Base-by-base conservation (phyloP, 257 asterid species). In the Plantago ovata region DNA sequence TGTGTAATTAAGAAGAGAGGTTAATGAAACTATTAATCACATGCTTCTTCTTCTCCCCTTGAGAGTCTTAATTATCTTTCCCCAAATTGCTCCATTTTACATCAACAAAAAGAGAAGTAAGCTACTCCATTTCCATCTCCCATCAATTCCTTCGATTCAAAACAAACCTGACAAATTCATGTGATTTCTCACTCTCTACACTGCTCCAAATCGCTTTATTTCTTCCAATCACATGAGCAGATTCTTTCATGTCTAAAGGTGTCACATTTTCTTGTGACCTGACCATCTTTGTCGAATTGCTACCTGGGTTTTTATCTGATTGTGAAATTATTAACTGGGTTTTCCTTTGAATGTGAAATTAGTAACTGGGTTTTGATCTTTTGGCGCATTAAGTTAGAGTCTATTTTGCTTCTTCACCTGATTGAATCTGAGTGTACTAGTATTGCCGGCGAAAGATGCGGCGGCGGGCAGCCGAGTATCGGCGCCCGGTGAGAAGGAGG, bases 391-490 rank as follows among this genome's bases (percentile, higher is more conserved):
- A 39, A 44, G 41, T 51, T 52, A n/a, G 38, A 9, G 48, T 61
- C 53, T n/a, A n/a, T 57, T 61, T 44, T 38, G 38, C 46, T 43
- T 58, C 48, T 38, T 57, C n/a, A n/a, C n/a, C n/a, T 57, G 83
- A 75, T 83, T 73, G 58, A 56, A 54, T 65, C 60, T 56, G 68
- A 81, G 44, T 18, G 16, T 52, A 54, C 11, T 58, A 71, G 41
- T 67, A 49, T 69, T 50, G 68, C 65, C 67, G 69, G 73, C 71
- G 61, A 70, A 80, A 67, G 80, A 86, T 89, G 97, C 78, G 97
- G 79, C 87, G 95, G 82, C 91, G 94, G 89, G 84, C 87, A 65
- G 77, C 92, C 92, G 89, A 84, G 40, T 73, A 74, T 69, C 95
- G 95, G 79, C 95, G 94, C 94, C 94, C 89, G 81, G 83, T 79